phyloP scores from a whole-genome alignment of 106 monocot genomes.

The Hemerocallis citrina region DNA sequence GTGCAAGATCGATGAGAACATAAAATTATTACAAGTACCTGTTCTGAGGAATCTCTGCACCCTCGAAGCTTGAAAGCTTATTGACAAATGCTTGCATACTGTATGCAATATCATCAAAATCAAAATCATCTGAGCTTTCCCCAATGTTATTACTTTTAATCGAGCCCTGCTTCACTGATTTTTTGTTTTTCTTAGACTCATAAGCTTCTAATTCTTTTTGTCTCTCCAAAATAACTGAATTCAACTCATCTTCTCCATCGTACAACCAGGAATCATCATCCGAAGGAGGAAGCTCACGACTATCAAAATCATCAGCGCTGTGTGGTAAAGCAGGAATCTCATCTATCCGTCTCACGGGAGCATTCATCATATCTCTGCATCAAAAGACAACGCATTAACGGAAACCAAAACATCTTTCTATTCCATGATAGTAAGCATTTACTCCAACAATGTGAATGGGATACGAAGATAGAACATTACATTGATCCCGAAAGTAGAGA shows the following conservation, averaged over 20 bases:
- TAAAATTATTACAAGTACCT: conserved; percentile 32
- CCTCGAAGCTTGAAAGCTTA: conserved; percentile 93
- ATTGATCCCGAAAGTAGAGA: too few species aligned
- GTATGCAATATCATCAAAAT: conserved; percentile 66
- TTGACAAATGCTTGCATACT: conserved; percentile 81
- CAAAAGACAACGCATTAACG: neutral
- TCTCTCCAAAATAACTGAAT: conserved; percentile 61
- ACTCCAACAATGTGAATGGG: too few species aligned
- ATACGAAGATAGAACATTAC: too few species aligned
- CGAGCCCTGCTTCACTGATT: conserved; percentile 7
- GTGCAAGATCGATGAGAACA: too few species aligned
- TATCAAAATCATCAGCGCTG: conserved; percentile 51
- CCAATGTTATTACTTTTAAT: conserved; percentile 2
- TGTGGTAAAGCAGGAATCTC: conserved; percentile 61
- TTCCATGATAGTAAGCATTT: too few species aligned
- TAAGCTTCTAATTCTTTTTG: conserved; percentile 85
- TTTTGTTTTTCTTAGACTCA: conserved; percentile 34
- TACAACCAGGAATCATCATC: conserved; percentile 97
- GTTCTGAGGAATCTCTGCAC: conserved; percentile 80
- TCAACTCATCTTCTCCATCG: conserved; percentile 80
- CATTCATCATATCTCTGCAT: conserved; percentile 63
- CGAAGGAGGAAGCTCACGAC: conserved; percentile 40
- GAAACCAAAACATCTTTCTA: too few species aligned
- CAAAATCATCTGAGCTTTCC: conserved; percentile 35
- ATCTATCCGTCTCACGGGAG: conserved; percentile 75